phyloP scores from a whole-genome alignment of 345 rosid species.

The Aethionema arabicum region DNA sequence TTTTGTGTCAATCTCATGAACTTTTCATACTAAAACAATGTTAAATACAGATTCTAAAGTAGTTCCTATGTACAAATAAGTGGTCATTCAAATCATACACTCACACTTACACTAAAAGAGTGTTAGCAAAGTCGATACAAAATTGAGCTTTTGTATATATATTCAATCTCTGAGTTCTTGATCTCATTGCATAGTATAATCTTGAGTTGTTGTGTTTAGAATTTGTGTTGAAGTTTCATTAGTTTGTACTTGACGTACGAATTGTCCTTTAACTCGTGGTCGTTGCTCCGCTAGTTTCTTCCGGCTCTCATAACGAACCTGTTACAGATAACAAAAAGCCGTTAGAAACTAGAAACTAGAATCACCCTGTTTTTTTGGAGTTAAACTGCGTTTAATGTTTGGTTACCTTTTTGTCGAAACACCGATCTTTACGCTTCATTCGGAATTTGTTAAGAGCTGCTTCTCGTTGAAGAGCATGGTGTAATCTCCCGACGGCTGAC shows the following conservation, averaged over 20 bases:
- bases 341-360: neutral
- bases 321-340: constrained; percentile 23
- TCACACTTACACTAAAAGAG: constrained; percentile 19
- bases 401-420: constrained; percentile 93
- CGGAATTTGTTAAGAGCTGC: constrained; percentile 89
- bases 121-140: constrained; percentile 23
- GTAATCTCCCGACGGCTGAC: constrained; percentile 39
- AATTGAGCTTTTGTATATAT: constrained; percentile 3
- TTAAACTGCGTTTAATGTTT: constrained; percentile 5
- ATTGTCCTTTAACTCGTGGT: constrained; percentile 66
- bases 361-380: neutral
- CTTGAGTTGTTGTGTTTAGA: constrained; percentile 9
- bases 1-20: constrained; percentile 12
- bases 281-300: constrained; percentile 69
- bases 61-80: constrained; percentile 15
- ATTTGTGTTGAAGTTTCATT: constrained; percentile 27
- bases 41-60: constrained; percentile 10
- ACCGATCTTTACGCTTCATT: constrained; percentile 89
- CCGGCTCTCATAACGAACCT: constrained; percentile 77
- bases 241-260: constrained; percentile 50
- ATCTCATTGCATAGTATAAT: constrained; percentile 12
- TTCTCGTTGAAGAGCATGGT: constrained; percentile 67
- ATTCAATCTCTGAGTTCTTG: constrained; percentile 8
- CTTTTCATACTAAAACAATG: neutral
- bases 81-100: constrained; percentile 4